Evolutionary conservation across 768 basidiomycete species (phyloP).

Genomic region (Pleurotus sapidus): DNA sequence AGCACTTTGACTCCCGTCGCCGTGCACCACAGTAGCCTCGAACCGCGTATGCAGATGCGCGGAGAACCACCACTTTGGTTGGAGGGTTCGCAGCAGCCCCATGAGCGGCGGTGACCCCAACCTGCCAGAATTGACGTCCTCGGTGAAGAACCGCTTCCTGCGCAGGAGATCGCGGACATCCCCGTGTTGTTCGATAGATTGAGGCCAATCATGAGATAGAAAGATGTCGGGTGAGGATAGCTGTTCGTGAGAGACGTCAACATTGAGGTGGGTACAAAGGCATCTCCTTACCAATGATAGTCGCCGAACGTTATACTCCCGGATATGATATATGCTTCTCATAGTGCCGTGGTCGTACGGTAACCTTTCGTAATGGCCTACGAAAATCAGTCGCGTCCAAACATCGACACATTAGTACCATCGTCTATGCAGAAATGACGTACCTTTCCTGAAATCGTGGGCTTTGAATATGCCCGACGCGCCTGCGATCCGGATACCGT

Average conservation of each 20-base stretch:
- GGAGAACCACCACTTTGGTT: conserved; percentile 88
- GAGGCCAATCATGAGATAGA: conserved; percentile 97
- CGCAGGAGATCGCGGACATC: conserved; percentile 62
- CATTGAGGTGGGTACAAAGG: background rate
- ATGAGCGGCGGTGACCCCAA: conserved; percentile 89
- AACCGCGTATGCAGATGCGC: conserved; percentile 90
- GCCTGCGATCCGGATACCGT: conserved; percentile 87
- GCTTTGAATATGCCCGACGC: conserved; percentile 89
- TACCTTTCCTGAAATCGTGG: conserved; percentile 71
- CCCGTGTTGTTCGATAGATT: conserved; percentile 79
- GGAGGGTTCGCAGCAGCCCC: conserved; percentile 66
- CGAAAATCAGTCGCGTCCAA: background rate
- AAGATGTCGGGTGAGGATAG: conserved; percentile 69
- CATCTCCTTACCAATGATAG: conserved; percentile 59
- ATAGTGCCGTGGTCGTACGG: conserved; percentile 76
- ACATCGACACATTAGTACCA: too few relatives aligned
- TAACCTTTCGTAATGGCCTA: conserved; percentile 77
- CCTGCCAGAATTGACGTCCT: conserved; percentile 61
- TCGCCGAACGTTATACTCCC: conserved; percentile 79
- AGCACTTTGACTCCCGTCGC: background rate
- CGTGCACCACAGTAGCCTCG: conserved; percentile 63
- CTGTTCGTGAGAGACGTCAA: conserved; percentile 28
- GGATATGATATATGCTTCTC: conserved; percentile 87
- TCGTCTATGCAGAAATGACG: background rate
- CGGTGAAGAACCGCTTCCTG: conserved; percentile 74